phyloP scores from a whole-genome alignment of 2,329 filamentous ascomycete species.

The Pseudogymnoascus sp. region DNA sequence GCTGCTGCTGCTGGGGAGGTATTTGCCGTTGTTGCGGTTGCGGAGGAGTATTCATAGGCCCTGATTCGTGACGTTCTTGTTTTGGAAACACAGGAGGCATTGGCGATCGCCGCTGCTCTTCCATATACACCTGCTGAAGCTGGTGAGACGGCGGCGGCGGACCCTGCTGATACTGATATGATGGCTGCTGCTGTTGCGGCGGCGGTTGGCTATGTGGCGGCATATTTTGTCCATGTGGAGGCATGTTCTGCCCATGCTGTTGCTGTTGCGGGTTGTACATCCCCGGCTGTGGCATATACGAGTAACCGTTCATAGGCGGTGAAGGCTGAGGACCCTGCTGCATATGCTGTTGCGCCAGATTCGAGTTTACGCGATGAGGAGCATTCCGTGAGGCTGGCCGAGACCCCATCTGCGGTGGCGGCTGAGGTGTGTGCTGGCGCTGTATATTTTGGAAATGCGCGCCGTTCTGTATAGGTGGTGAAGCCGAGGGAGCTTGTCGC shows the following conservation, averaged over 20 bases:
- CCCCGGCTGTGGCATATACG: slow-evolving; percentile 76
- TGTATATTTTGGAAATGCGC: slow-evolving; percentile 34
- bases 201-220: slow-evolving; percentile 32
- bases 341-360: slow-evolving; percentile 56
- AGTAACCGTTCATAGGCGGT: slow-evolving; percentile 63
- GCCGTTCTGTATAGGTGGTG: slow-evolving; percentile 67
- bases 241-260: slow-evolving; percentile 26
- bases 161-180: slow-evolving; percentile 30
- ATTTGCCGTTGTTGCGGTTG: slow-evolving; percentile 43
- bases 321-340: slow-evolving; percentile 51
- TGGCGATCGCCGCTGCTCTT: slow-evolving; percentile 67
- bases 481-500: slow-evolving; percentile 72
- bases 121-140: slow-evolving; percentile 61
- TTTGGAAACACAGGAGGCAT: slow-evolving; percentile 61
- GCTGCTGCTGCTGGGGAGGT: slow-evolving; percentile 49
- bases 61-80: slow-evolving; percentile 44
- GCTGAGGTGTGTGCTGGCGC: slow-evolving; percentile 71
- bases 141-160: slow-evolving; percentile 35
- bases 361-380: slow-evolving; percentile 64
- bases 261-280: slow-evolving; percentile 62
- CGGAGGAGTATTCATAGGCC: slow-evolving; percentile 45
- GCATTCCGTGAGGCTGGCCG: slow-evolving; percentile 74
- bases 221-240: slow-evolving; percentile 21
- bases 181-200: slow-evolving; percentile 27
- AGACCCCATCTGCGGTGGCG: slow-evolving; percentile 51